Base-by-base conservation (phyloP, 352 stramenopile genomes). In the Globisporangium camurandrum region DNA sequence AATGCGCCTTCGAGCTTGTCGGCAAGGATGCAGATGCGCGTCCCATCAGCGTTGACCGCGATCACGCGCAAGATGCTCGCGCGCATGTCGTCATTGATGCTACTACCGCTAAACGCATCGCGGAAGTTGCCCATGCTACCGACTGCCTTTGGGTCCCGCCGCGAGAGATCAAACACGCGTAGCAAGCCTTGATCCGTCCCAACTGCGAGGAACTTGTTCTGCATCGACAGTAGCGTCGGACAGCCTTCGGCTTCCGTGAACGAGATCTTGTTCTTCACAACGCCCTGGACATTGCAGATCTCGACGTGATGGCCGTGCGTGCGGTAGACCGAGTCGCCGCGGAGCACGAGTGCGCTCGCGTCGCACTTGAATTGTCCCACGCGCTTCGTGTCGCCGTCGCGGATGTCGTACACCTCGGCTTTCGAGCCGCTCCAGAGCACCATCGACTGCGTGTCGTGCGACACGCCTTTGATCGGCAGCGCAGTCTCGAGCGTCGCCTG, bases 171-270 rank as follows among this genome's bases (percentile, higher is more conserved):
- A 33, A 95, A 95, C 12, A 96, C 69, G 30, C 95, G 93, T 23
- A 97, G 53, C 12, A 95, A 47, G 1, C 86, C 84, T 4, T 57
- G 69, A 55, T 94, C 71, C 0, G 93, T 98, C 7, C 73, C 83
- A 0, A 98, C 86, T 9, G 84, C 86, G 30, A 98, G 67, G 49
- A 89, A 97, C 44, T 93, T 96, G 45, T 71, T 87, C 51, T 97
- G 92, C 20, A 96, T 59, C 24, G 90, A 80, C 16, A 98, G 51
- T 34, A 95, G 55, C 22, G 61, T 46, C 0, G 93, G 93, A 16
- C 71, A 64, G 2, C 93, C 93, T 44, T 98, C 93, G 0, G 67
- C 75, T 40, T 96, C 90, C 1, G 84, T 96, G 59, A 98, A 97
- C 1, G 71, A 87, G 22, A 97, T 85, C 0, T 63, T 75, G 46